phyloP scores from a whole-genome alignment of 768 basidiomycete species.

The Ramaria rubella region DNA sequence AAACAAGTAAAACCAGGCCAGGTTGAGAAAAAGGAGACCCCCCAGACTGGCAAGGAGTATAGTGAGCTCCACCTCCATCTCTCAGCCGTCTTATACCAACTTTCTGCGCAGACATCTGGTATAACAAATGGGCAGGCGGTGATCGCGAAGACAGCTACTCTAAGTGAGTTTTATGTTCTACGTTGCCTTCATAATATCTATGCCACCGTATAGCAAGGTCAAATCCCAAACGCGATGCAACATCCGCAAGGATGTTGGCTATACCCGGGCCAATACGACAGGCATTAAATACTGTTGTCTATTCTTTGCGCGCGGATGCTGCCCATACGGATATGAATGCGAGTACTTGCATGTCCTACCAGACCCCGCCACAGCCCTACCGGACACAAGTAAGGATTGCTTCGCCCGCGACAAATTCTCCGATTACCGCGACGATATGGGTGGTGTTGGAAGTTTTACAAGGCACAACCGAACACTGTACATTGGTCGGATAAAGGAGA shows the following conservation, averaged over 20 bases:
- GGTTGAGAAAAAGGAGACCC: conserved; percentile 80
- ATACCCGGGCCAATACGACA: conserved; percentile 91
- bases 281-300: conserved; percentile 91
- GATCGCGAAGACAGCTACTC: conserved; percentile 96
- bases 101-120: conserved; percentile 77
- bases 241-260: conserved; percentile 81
- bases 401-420: conserved; percentile 96
- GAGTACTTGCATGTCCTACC: conserved; percentile 91
- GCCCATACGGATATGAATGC: conserved; percentile 98
- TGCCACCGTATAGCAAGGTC: conserved; percentile 55
- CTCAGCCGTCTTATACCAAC: background rate
- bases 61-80: conserved; percentile 47
- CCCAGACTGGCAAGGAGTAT: conserved; percentile 94
- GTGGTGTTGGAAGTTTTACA: conserved; percentile 95
- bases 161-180: conserved; percentile 49
- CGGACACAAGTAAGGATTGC: conserved; percentile 93
- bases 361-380: conserved; percentile 55
- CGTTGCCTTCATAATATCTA: conserved; percentile 4
- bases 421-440: conserved; percentile 99
- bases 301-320: conserved; percentile 94
- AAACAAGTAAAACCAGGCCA: conserved; percentile 90
- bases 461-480: conserved; percentile 92
- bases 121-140: conserved; percentile 99
- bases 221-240: conserved; percentile 92
- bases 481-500: conserved; percentile 90